Evolutionary conservation across 2,329 filamentous ascomycete genomes (phyloP), one percentile per base, ranked within the genome.

Genomic region (Pyricularia grisea): DNA sequence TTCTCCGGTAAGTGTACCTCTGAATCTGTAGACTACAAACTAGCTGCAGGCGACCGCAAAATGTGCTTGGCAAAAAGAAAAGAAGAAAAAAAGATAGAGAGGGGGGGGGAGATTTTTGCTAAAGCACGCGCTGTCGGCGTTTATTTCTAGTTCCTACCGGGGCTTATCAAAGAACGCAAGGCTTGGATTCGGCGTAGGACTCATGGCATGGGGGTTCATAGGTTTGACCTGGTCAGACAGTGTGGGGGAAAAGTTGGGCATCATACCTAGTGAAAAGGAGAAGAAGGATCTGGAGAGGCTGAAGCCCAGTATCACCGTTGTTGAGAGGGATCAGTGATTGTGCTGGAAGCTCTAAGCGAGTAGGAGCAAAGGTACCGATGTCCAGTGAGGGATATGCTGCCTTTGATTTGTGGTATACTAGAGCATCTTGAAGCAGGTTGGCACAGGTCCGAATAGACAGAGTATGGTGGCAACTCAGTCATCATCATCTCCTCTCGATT

Each of bases 161-260:
- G 87, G 86, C 74, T 88, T 97, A 68, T 81, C 89, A 3, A 86
- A 90, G 23, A 89, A 86, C 73, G 90, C 91, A 28, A 90, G 91
- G 69, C 80, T 92, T 61, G 80, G 89, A 66, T 84, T 97, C 71
- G 94, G 94, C 73, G 77, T 88, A 66, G 90, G 88, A 73, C 80
- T 97, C 72, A 87, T 97, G 75, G 87, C 87, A 42, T 97, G 93
- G 87, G 92, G 92, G 17, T 81, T 83, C 60, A 81, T 88, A 60
- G 94, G 92, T 20, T 83, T 95, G n/a, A 89, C 90, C 76, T 76
- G 92, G 23, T 88, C 90, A 5, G 91, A 94, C 75, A 83, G 84
- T 69, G 88, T 90, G 20, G 93, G 94, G 79, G 85, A 91, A 76
- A 88, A 85, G 61, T 85, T 94, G 71, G 91, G 91, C 7, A 85